phyloP scores from a whole-genome alignment of 768 basidiomycete genomes.

The Phylloporus rhodoxanthus region DNA sequence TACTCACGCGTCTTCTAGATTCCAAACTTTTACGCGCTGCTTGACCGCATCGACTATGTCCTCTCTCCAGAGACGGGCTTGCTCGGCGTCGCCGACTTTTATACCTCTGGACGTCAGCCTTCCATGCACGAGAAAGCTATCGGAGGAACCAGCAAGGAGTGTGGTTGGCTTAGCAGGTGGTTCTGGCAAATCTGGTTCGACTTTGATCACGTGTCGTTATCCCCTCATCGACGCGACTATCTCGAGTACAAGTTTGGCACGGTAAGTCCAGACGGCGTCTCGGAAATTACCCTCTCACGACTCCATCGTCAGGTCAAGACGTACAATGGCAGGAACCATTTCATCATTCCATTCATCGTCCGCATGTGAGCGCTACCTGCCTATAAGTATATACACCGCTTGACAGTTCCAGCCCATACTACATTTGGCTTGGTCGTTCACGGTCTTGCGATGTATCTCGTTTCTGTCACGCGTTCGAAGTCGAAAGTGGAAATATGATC shows the following conservation, averaged over 20 bases:
- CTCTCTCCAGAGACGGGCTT: slow-evolving; percentile 55
- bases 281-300: neutral
- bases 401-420: slow-evolving; percentile 46
- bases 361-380: slow-evolving; percentile 42
- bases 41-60: slow-evolving; percentile 64
- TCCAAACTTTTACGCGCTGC: slow-evolving; percentile 55
- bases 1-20: slow-evolving; percentile 34
- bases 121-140: slow-evolving; percentile 57
- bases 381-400: neutral
- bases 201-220: slow-evolving; percentile 49
- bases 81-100: slow-evolving; percentile 70
- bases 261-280: slow-evolving; percentile 29
- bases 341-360: slow-evolving; percentile 61
- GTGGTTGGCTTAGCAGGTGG: slow-evolving; percentile 63
- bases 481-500: slow-evolving; percentile 55
- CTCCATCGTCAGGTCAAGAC: slow-evolving; percentile 42
- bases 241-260: slow-evolving; percentile 78
- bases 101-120: slow-evolving; percentile 51
- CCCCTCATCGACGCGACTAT: slow-evolving; percentile 59
- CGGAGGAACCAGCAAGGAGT: slow-evolving; percentile 53
- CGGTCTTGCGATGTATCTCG: slow-evolving; percentile 54
- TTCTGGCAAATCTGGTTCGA: slow-evolving; percentile 77
- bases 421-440: slow-evolving; percentile 70
- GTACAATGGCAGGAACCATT: slow-evolving; percentile 68
- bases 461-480: slow-evolving; percentile 54